These are phyloP conservation scores for Colletotrichum falcatum DNA, from an alignment of 2,329 filamentous ascomycete genomes.

Conservation along the genomic window DNA sequence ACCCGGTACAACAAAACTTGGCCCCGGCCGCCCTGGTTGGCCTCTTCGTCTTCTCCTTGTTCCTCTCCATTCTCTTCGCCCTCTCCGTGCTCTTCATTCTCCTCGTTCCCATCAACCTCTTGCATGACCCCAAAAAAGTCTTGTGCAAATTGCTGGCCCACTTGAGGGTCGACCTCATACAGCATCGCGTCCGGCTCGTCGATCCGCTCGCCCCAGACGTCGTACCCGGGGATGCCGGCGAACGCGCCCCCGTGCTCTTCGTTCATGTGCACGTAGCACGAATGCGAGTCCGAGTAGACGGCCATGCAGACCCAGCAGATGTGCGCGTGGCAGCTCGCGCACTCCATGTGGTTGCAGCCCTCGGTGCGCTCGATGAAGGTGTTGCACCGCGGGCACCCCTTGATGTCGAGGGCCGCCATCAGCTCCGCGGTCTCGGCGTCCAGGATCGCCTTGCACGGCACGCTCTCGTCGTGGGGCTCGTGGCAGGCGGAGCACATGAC, in stretches of 20 bases:
- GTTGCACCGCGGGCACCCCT: slow-evolving; percentile 56
- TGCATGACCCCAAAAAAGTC: too few relatives aligned
- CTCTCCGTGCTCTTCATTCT: not conserved
- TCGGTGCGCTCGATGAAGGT: slow-evolving; percentile 55
- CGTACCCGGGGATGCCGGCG: not conserved
- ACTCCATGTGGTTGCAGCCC: slow-evolving; percentile 62
- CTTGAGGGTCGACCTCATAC: too few relatives aligned
- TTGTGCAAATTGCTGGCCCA: too few relatives aligned
- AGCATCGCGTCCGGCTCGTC: too few relatives aligned
- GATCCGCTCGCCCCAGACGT: not conserved
- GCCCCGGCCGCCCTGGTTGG: not conserved
- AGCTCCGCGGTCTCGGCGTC: slow-evolving; percentile 50
- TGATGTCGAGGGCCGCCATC: slow-evolving; percentile 45
- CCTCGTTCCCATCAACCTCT: not conserved
- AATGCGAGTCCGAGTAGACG: slow-evolving; percentile 45
- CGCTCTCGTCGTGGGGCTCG: slow-evolving; percentile 46
- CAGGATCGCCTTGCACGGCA: slow-evolving; percentile 51
- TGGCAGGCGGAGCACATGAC: slow-evolving; percentile 53
- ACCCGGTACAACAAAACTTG: too few relatives aligned
- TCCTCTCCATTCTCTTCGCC: not conserved
- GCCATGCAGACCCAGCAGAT: slow-evolving; percentile 62
- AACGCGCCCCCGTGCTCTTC: not conserved
- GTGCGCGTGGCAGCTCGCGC: slow-evolving; percentile 54
- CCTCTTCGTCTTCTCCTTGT: not conserved
- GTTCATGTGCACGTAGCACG: not conserved